Evolutionary conservation across 257 asterid species (phyloP).

Genomic region (Penstemon eatonii): DNA sequence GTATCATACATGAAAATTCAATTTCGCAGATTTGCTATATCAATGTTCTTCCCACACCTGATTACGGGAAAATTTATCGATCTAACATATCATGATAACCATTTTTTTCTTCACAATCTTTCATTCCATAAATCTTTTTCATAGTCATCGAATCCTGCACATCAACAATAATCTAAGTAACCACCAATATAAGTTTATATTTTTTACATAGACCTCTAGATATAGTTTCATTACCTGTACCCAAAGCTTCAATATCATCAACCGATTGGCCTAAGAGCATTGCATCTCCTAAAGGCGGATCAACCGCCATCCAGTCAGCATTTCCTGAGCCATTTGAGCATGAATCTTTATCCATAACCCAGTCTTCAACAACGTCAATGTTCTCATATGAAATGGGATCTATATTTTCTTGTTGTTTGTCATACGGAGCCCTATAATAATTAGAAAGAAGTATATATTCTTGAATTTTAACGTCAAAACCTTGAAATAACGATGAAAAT

Average conservation of each 20-base stretch:
- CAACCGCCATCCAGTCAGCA: constrained; percentile 75
- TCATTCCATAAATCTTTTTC: constrained; percentile 63
- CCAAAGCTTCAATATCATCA: constrained; percentile 77
- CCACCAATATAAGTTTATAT: neutral
- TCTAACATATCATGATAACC: neutral
- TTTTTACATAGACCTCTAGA: constrained; percentile 4
- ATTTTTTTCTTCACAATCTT: constrained; percentile 65
- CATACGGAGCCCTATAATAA: constrained; percentile 41
- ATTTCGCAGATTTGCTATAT: neutral
- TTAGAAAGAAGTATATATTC: constrained; percentile 19
- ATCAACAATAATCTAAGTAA: constrained; percentile 16
- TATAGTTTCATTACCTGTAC: constrained; percentile 58
- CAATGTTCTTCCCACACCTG: neutral
- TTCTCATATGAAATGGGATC: constrained; percentile 78
- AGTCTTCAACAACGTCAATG: constrained; percentile 58
- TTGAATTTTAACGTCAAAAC: constrained; percentile 12
- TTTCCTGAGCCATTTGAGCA: constrained; percentile 47
- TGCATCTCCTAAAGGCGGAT: constrained; percentile 68
- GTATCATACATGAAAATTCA: neutral
- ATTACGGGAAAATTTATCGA: neutral
- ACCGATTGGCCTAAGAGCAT: constrained; percentile 50
- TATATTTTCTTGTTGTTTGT: constrained; percentile 43
- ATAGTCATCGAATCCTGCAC: constrained; percentile 81
- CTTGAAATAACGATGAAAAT: neutral
- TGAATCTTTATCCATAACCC: constrained; percentile 62